Evolutionary conservation across 2,329 filamentous ascomycete genomes (phyloP).

Genomic region (Stagonosporopsis chrysanthemi): DNA sequence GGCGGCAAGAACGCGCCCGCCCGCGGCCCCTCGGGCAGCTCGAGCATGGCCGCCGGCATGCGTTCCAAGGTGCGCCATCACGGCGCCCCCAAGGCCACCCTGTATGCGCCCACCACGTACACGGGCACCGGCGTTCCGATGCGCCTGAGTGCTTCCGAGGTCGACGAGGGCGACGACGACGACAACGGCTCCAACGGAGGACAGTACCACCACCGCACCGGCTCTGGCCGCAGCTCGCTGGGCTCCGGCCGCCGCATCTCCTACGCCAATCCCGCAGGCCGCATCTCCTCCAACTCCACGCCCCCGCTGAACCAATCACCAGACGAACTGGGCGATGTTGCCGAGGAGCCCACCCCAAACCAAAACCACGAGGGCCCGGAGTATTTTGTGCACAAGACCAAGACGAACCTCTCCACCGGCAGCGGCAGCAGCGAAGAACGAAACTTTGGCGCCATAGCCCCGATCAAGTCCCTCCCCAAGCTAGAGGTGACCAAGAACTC

Average conservation of each 20-base stretch:
- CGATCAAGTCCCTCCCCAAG: conserved; percentile 57
- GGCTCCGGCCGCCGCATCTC: conserved; percentile 51
- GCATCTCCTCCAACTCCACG: conserved; percentile 61
- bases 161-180: conserved; percentile 86
- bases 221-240: conserved; percentile 75
- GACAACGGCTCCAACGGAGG: conserved; percentile 61
- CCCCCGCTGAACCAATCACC: conserved; percentile 57
- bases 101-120: conserved; percentile 79
- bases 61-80: conserved; percentile 89
- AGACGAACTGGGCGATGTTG: conserved; percentile 49
- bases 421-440: conserved; percentile 55
- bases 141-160: conserved; percentile 91
- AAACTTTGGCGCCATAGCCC: conserved; percentile 62
- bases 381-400: conserved; percentile 54
- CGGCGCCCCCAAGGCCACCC: conserved; percentile 77
- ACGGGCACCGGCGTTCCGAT: conserved; percentile 85
- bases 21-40: conserved; percentile 50
- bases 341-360: conserved; percentile 57
- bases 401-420: conserved; percentile 52
- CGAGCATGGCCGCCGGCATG: conserved; percentile 59
- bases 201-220: conserved; percentile 70
- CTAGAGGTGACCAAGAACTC: conserved; percentile 62
- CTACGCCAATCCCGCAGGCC: conserved; percentile 52
- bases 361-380: conserved; percentile 43
- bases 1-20: conserved; percentile 60